These are phyloP conservation scores for Incumbomyces delicatus DNA, from an alignment of 2,329 filamentous ascomycete species.

Conservation along the genomic window DNA sequence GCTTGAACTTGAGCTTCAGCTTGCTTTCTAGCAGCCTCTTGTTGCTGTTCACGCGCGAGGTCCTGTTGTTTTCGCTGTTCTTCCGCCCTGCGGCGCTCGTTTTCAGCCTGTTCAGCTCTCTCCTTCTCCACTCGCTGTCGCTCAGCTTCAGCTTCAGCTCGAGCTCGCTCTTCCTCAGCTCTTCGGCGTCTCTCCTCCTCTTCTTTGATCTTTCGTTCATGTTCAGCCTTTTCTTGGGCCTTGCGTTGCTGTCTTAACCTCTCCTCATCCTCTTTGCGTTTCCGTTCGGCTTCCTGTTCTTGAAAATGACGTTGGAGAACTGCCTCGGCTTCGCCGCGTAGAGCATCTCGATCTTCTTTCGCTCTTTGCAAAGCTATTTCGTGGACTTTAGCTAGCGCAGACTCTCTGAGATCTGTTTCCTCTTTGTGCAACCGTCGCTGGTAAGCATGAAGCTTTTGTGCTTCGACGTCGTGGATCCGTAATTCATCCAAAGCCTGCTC, in stretches of 20 bases:
- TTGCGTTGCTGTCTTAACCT: conserved; percentile 24
- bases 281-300: conserved; percentile 27
- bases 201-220: conserved; percentile 29
- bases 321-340: conserved; percentile 47
- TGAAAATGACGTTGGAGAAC: conserved; percentile 38
- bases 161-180: conserved; percentile 21
- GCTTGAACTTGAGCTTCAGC: not conserved
- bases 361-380: conserved; percentile 57
- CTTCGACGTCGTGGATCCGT: conserved; percentile 31
- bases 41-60: conserved; percentile 1
- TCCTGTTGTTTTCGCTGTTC: conserved; percentile 3
- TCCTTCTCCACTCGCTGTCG: conserved; percentile 42
- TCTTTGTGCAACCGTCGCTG: conserved; percentile 42
- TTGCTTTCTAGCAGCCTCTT: not conserved
- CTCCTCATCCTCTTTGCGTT: conserved; percentile 28
- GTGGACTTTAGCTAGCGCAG: conserved; percentile 54
- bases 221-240: conserved; percentile 25
- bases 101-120: conserved; percentile 28
- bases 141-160: conserved; percentile 39
- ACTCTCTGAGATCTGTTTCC: conserved; percentile 51
- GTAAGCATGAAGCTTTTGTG: conserved; percentile 35
- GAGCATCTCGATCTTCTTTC: conserved; percentile 55
- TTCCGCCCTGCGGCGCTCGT: conserved; percentile 18
- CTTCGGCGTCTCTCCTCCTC: conserved; percentile 26
- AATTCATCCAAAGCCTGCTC: conserved; percentile 32